A percentile compares a stretch with the other conserved stretches of the same genome.
Evolutionary conservation across 495 filamentous ascomycete species (phyloP).

Genomic region (Daldinia childiae): DNA sequence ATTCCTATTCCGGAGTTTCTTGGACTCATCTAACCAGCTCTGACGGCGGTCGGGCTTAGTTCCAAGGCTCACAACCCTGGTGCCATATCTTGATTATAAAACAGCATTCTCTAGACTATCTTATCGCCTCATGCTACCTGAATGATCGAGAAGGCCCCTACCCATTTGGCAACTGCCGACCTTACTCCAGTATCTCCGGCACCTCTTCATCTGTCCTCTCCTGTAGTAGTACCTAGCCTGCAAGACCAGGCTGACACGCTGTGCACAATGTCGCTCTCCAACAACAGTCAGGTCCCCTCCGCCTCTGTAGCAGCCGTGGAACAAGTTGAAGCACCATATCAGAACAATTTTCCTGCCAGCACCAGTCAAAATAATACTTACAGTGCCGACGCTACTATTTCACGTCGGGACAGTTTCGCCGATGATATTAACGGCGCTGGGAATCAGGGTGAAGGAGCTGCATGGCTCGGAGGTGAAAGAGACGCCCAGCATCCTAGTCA

Average conservation of each 20-base stretch:
- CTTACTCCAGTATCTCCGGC: constrained; percentile 48
- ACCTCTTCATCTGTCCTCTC: constrained; percentile 47
- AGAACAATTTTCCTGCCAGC: not conserved
- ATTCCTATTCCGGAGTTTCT: not conserved
- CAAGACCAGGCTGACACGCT: constrained; percentile 49
- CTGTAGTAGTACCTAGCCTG: constrained; percentile 50
- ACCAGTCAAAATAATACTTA: constrained; percentile 2
- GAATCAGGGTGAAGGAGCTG: constrained; percentile 42
- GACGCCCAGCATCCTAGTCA: constrained; percentile 35
- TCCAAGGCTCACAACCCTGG: not conserved
- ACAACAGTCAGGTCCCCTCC: not conserved
- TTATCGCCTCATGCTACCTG: constrained; percentile 16
- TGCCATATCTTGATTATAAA: not conserved
- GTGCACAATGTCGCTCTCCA: constrained; percentile 22
- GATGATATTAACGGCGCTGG: constrained; percentile 30
- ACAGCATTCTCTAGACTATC: constrained; percentile 27
- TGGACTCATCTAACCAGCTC: not conserved
- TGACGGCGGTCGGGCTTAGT: not conserved
- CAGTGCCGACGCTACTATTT: not conserved
- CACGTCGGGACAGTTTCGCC: not conserved
- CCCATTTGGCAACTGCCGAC: constrained; percentile 51
- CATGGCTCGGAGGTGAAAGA: constrained; percentile 32
- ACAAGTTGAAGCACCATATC: not conserved
- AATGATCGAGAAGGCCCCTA: constrained; percentile 51
- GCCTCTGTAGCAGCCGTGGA: constrained; percentile 6